Evolutionary conservation across 192 early-diverging fungal genomes (phyloP).

Genomic region (Entomortierella beljakovae): DNA sequence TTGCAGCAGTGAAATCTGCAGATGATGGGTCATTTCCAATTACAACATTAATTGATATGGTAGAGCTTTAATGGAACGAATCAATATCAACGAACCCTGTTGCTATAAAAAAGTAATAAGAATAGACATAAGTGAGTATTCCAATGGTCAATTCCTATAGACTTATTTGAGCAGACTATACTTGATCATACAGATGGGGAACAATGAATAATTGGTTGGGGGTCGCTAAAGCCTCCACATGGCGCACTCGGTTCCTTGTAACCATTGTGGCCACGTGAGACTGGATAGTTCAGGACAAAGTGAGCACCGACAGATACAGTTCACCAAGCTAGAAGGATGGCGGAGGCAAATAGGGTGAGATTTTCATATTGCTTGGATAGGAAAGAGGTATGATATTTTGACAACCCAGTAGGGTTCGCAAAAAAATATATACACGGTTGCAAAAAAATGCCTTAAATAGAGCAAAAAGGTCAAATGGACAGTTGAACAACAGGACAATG

Average conservation of each 20-base stretch:
- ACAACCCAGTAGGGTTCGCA: too few relatives aligned
- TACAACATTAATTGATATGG: conserved; percentile 46
- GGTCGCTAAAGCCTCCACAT: conserved; percentile 59
- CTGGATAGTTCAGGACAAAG: conserved; percentile 55
- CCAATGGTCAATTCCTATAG: too few relatives aligned
- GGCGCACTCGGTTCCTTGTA: conserved; percentile 53
- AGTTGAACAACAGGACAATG: too few relatives aligned
- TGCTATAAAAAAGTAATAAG: not conserved
- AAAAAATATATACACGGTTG: too few relatives aligned
- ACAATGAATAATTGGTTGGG: conserved; percentile 27
- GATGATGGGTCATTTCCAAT: conserved; percentile 50
- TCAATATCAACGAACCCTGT: conserved; percentile 54
- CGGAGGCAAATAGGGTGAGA: conserved; percentile 20
- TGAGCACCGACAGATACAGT: conserved; percentile 49
- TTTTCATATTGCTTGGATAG: conserved; percentile 15
- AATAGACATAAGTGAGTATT: not conserved
- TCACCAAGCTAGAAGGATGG: conserved; percentile 5
- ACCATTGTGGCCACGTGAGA: conserved; percentile 54
- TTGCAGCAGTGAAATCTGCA: conserved; percentile 42
- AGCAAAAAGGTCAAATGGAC: too few relatives aligned
- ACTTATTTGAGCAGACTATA: too few relatives aligned
- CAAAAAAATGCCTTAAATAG: too few relatives aligned
- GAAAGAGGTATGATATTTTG: too few relatives aligned
- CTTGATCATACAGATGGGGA: conserved; percentile 56
- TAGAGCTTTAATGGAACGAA: conserved; percentile 48